Percentiles rank a stretch among this genome's conserved stretches.
phyloP scores from a whole-genome alignment of 768 basidiomycete genomes.

The Kwoniella botswanensis region DNA sequence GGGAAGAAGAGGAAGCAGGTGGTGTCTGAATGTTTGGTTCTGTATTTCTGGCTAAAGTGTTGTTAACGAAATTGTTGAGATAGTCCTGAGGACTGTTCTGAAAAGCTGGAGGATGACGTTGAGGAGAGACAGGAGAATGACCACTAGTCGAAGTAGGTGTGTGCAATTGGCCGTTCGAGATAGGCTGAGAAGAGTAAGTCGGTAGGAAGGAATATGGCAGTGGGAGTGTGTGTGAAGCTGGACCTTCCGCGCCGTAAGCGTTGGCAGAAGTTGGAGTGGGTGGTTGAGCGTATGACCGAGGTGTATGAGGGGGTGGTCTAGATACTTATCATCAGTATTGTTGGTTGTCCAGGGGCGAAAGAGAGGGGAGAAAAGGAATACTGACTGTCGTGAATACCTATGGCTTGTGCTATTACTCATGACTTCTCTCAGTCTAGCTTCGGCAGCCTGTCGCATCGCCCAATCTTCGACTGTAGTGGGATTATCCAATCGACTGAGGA shows the following conservation, averaged over 20 bases:
- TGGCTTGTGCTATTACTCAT: conserved; percentile 10
- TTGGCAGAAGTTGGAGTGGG: conserved; percentile 11
- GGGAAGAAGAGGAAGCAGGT: not conserved
- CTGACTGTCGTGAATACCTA: conserved; percentile 28
- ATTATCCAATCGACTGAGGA: conserved; percentile 40
- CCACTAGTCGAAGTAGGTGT: conserved; percentile 15
- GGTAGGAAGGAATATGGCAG: conserved; percentile 32
- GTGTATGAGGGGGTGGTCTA: conserved; percentile 7
- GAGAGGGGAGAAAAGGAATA: not conserved
- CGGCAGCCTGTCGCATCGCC: conserved; percentile 33
- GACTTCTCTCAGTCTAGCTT: conserved; percentile 30
- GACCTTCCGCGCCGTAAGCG: not conserved
- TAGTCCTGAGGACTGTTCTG: conserved; percentile 19
- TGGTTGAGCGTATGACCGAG: conserved; percentile 1
- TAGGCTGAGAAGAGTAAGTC: conserved; percentile 20
- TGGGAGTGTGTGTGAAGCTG: conserved; percentile 2
- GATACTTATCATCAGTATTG: too few relatives aligned
- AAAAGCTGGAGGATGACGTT: conserved; percentile 3
- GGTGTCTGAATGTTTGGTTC: conserved; percentile 3
- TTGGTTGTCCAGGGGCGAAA: not conserved
- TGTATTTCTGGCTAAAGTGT: conserved; percentile 10
- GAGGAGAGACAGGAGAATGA: conserved; percentile 14
- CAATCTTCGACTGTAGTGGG: conserved; percentile 42
- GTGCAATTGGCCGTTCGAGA: conserved; percentile 24
- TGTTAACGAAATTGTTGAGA: conserved; percentile 37